Conservation (phyloP, 202 grass and related monocot species). For the Dendrocalamus latiflorus region DNA sequence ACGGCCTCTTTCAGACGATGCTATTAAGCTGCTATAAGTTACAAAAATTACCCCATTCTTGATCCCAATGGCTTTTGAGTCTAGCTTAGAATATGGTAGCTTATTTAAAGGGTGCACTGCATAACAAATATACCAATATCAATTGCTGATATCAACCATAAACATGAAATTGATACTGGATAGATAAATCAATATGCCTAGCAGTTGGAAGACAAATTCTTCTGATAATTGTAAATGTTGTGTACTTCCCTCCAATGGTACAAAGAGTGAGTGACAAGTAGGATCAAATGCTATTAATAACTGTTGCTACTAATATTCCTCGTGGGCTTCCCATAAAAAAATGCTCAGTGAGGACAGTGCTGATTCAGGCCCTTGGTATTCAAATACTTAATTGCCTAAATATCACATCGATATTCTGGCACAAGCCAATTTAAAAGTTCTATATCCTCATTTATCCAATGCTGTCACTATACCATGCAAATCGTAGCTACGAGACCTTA, state of each 20-base stretch:
- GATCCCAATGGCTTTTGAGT: constrained; percentile 94
- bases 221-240: neutral
- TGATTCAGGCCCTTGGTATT: constrained; percentile 7
- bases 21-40: constrained; percentile 99
- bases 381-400: constrained; percentile 6
- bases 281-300: neutral
- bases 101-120: constrained; percentile 99
- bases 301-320: neutral
- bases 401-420: neutral
- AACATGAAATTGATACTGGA: neutral
- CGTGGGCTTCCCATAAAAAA: neutral
- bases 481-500: neutral
- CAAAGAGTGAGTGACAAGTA: neutral
- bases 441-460: neutral
- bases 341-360: neutral
- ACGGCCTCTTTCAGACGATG: constrained; percentile 89
- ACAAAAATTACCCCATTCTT: constrained; percentile 95
- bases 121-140: constrained; percentile 42
- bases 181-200: constrained; percentile 20
- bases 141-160: constrained; percentile 12
- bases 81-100: constrained; percentile 91
- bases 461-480: neutral
- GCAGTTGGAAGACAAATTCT: constrained; percentile 4
- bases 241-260: neutral
- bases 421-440: neutral